These are phyloP conservation scores for Paxillus ammoniavirescens DNA, from an alignment of 768 basidiomycete species.

Conservation along the genomic window DNA sequence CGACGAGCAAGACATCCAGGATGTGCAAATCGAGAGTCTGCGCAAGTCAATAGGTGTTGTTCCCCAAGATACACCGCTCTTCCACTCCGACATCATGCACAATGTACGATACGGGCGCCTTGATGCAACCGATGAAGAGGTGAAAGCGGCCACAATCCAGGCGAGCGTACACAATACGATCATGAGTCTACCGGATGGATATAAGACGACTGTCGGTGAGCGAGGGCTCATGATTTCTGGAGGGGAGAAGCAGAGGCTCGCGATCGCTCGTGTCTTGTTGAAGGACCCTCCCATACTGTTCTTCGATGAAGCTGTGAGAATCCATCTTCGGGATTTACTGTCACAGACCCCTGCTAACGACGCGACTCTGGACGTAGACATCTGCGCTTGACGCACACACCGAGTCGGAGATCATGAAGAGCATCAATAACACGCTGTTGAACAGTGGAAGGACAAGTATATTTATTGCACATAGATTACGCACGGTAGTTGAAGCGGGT, in stretches of 20 bases:
- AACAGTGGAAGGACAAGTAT: slow-evolving; percentile 87
- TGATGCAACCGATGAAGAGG: slow-evolving; percentile 87
- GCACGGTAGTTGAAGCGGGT: slow-evolving; percentile 91
- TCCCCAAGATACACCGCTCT: slow-evolving; percentile 96
- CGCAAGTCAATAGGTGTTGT: slow-evolving; percentile 86
- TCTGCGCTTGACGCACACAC: slow-evolving; percentile 95
- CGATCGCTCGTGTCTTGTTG: slow-evolving; percentile 87
- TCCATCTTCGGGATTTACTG: background rate
- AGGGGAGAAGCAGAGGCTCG: slow-evolving; percentile 96
- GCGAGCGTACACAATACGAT: slow-evolving; percentile 88
- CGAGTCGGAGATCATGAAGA: slow-evolving; percentile 92
- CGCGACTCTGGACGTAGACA: slow-evolving; percentile 50
- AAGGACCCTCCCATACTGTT: slow-evolving; percentile 96
- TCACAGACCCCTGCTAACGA: slow-evolving; percentile 3
- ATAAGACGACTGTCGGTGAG: slow-evolving; percentile 91
- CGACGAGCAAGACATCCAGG: slow-evolving; percentile 84
- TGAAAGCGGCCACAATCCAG: slow-evolving; percentile 75
- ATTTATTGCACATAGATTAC: slow-evolving; percentile 92
- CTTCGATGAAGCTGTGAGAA: slow-evolving; percentile 94
- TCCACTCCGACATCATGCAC: slow-evolving; percentile 94
- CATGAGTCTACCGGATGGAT: slow-evolving; percentile 78
- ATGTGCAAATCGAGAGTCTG: slow-evolving; percentile 69
- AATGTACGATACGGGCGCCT: slow-evolving; percentile 93
- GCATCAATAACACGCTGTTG: slow-evolving; percentile 78
- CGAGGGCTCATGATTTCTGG: slow-evolving; percentile 97